A percentile compares a stretch with the other conserved stretches of the same genome.
phyloP scores from a whole-genome alignment of 306 rosid genomes.

The Lathyrus oleraceus region DNA sequence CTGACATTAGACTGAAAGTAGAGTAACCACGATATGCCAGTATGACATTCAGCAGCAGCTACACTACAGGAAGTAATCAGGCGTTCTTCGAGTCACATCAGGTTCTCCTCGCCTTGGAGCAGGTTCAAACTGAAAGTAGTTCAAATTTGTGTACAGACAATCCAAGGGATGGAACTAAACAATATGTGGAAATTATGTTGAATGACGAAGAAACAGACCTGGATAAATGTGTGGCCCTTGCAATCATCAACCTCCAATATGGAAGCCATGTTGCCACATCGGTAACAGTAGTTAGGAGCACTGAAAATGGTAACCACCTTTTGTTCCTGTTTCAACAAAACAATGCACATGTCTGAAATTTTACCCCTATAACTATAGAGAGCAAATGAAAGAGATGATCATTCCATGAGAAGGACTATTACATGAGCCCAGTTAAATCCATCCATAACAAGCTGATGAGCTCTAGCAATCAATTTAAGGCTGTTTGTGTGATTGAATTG shows the following conservation, averaged over 20 bases:
- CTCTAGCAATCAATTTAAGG: slow-evolving; percentile 97
- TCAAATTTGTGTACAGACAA: slow-evolving; percentile 31
- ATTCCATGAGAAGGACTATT: slow-evolving; percentile 36
- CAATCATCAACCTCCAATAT: slow-evolving; percentile 98
- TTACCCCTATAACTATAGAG: slow-evolving; percentile 10
- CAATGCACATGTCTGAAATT: slow-evolving; percentile 28
- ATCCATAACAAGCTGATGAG: slow-evolving; percentile 99
- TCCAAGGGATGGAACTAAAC: slow-evolving; percentile 15
- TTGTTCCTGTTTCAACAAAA: slow-evolving; percentile 81
- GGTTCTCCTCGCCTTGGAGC: slow-evolving; percentile 99
- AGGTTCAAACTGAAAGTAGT: slow-evolving; percentile 83
- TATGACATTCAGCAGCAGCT: slow-evolving; percentile 43
- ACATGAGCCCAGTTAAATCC: slow-evolving; percentile 99
- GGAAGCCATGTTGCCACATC: slow-evolving; percentile 99
- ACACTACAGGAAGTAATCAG: slow-evolving; percentile 87
- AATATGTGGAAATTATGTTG: slow-evolving; percentile 17
- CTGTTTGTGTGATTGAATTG: slow-evolving; percentile 93
- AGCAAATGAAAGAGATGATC: slow-evolving; percentile 26
- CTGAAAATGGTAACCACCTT: slow-evolving; percentile 99
- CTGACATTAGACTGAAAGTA: slow-evolving; percentile 42
- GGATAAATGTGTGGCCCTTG: slow-evolving; percentile 92
- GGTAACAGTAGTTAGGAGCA: slow-evolving; percentile 98
- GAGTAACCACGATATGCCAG: slow-evolving; percentile 30
- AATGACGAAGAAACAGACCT: slow-evolving; percentile 53
- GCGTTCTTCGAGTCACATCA: slow-evolving; percentile 98